Evolutionary conservation across 2,329 filamentous ascomycete species (phyloP), one percentile per base, ranked within the genome.

Genomic region (Botryosphaeria dothidea): DNA sequence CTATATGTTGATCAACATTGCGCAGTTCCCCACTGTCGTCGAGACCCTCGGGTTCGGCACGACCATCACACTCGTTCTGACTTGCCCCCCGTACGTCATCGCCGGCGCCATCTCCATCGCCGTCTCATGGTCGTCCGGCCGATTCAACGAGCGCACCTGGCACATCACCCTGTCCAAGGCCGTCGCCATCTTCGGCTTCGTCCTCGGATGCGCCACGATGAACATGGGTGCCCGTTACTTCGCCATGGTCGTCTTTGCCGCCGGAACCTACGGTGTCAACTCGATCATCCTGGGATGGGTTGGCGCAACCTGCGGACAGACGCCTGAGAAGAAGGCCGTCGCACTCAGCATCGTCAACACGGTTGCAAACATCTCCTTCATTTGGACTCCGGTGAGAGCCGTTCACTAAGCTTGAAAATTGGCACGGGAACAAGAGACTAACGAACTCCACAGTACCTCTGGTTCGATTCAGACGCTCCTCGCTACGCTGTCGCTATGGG

Each of bases 321-420:
- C 79, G 0, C 69, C 75, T 3, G 79, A 80, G 66, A 82, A 81
- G 69, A 79, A 79, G 56, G 79, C 79, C 19, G 78, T 78, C 3
- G 71, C 74, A 4, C 70, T 81, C 19, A 77, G 78, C 0, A 77
- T 81, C 52, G 78, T 80, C n/a, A 81, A 82, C 58, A 74, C 78
- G 1, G 71, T 77, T 4, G 76, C 75, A 0, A 81, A 79, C 60
- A 70, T 75, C 23, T 72, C 73, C 41, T 75, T 77, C 57, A 80
- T 81, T 45, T 82, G 72, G 58, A 73, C 70, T 11, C 46, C 36
- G 61, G 63, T 46, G 19, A 21, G 23, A 0, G 62, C 17, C 60
- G n/a, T 13, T 19, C 27, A 34, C 31, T 34, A 11, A 5, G 6
- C 31, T n/a, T 4, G 11, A 41, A 46, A 46, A 34, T 34, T 23